Conservation (phyloP, 352 stramenopile genomes). For the Globisporangium solare region DNA sequence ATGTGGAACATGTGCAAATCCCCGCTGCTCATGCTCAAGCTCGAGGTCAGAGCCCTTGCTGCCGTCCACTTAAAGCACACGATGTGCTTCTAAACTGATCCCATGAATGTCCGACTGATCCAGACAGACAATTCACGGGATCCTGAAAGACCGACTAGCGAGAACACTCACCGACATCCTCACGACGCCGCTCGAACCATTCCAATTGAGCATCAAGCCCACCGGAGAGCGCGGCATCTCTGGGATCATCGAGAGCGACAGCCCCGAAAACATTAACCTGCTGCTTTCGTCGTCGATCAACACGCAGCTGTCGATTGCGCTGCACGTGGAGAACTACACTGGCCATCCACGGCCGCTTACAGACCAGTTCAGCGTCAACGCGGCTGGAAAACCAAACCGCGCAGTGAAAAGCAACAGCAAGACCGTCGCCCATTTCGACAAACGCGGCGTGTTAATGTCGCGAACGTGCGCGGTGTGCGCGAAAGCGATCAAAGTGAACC, state of each 20-base stretch:
- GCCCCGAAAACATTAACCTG: slow-evolving; percentile 46
- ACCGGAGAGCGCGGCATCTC: slow-evolving; percentile 41
- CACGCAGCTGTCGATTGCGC: slow-evolving; percentile 36
- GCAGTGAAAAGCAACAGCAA: slow-evolving; percentile 11
- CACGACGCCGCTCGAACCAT: slow-evolving; percentile 40
- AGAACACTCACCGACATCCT: slow-evolving; percentile 49
- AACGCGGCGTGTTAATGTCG: slow-evolving; percentile 40
- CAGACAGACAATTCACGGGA: slow-evolving; percentile 50
- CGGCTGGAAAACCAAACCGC: slow-evolving; percentile 5
- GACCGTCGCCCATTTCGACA: slow-evolving; percentile 51
- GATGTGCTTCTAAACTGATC: too few relatives aligned
- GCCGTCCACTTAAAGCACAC: not conserved
- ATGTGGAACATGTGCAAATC: slow-evolving; percentile 76
- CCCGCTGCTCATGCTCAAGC: slow-evolving; percentile 50
- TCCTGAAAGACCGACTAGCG: slow-evolving; percentile 53
- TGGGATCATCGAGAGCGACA: slow-evolving; percentile 48
- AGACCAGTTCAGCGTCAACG: slow-evolving; percentile 42
- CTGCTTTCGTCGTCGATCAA: slow-evolving; percentile 48
- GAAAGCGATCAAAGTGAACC: slow-evolving; percentile 40
- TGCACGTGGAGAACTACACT: slow-evolving; percentile 60
- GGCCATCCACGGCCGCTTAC: slow-evolving; percentile 27
- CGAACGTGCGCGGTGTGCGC: slow-evolving; percentile 47
- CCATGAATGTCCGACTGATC: too few relatives aligned
- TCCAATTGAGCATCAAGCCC: slow-evolving; percentile 31
- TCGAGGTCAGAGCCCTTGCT: slow-evolving; percentile 33